Percentiles rank a stretch among this genome's conserved stretches.
phyloP scores from a whole-genome alignment of 2,329 filamentous ascomycete species.

The Peltaster fructicola region DNA sequence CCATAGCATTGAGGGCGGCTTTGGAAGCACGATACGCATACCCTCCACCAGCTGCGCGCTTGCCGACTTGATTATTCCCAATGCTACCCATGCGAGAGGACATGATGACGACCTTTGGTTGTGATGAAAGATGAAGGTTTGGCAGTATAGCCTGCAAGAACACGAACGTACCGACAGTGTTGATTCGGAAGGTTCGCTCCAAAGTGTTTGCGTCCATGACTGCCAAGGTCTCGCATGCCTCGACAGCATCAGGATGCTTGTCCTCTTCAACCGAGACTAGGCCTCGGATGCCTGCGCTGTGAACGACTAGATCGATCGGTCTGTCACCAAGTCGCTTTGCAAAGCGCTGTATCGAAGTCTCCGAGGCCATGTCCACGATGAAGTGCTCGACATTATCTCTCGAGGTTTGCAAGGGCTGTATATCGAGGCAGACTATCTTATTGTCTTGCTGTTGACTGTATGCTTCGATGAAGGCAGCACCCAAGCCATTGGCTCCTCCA shows the following conservation, averaged over 20 bases:
- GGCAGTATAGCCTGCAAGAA: slow-evolving; percentile 22
- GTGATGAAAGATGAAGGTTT: slow-evolving; percentile 10
- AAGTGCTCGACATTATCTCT: slow-evolving; percentile 9
- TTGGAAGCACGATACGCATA: slow-evolving; percentile 32
- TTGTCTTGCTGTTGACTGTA: slow-evolving; percentile 11
- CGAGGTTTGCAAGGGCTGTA: slow-evolving; percentile 5
- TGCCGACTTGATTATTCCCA: slow-evolving; percentile 17
- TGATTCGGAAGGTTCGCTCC: slow-evolving; percentile 23
- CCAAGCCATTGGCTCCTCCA: slow-evolving; percentile 23
- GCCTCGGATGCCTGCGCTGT: slow-evolving; percentile 28
- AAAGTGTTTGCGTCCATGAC: slow-evolving; percentile 25
- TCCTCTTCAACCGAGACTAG: slow-evolving; percentile 19
- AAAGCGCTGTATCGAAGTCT: slow-evolving; percentile 12
- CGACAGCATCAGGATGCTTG: slow-evolving; percentile 17
- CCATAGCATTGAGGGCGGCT: slow-evolving; percentile 28
- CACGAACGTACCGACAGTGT: slow-evolving; percentile 26
- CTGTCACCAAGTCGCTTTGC: slow-evolving; percentile 5
- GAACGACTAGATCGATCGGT: slow-evolving; percentile 24
- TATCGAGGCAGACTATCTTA: slow-evolving; percentile 18
- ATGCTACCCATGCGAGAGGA: slow-evolving; percentile 29
- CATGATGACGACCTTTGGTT: slow-evolving; percentile 24
- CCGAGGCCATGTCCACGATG: slow-evolving; percentile 14
- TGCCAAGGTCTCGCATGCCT: slow-evolving; percentile 23
- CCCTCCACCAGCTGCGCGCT: slow-evolving; percentile 19
- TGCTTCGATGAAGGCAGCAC: slow-evolving; percentile 17